Percentiles rank a stretch among this genome's conserved stretches.
Conservation (phyloP, 2,329 filamentous ascomycete species). For the Aureobasidium subglaciale region DNA sequence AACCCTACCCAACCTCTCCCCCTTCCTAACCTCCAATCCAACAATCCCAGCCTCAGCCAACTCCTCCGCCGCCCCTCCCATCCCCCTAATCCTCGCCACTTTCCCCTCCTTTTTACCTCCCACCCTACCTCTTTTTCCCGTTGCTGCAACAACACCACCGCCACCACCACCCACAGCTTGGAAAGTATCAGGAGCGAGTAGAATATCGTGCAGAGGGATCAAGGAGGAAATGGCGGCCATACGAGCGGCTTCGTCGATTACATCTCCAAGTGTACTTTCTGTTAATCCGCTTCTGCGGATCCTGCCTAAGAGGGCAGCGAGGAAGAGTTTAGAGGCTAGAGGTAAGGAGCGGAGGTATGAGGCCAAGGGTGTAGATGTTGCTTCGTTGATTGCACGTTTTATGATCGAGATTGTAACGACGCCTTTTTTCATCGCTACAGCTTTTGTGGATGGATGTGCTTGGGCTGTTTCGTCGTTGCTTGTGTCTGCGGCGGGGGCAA, state of each 20-base stretch:
- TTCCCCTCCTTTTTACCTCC: constrained; percentile 27
- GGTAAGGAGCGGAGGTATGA: constrained; percentile 79
- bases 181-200: constrained; percentile 42
- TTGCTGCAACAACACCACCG: constrained; percentile 21
- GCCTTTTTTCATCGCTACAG: constrained; percentile 29
- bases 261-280: constrained; percentile 82
- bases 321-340: constrained; percentile 73
- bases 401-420: constrained; percentile 88
- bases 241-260: constrained; percentile 75
- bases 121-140: constrained; percentile 27
- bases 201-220: constrained; percentile 53
- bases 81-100: constrained; percentile 46
- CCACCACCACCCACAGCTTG: constrained; percentile 23
- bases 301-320: constrained; percentile 72
- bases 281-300: constrained; percentile 75
- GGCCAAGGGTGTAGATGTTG: constrained; percentile 85
- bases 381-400: constrained; percentile 90
- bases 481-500: constrained; percentile 21
- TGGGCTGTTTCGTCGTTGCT: constrained; percentile 24
- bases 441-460: not conserved
- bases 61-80: constrained; percentile 70
- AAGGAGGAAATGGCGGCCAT: constrained; percentile 57
- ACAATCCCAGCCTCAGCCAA: constrained; percentile 83
- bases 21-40: constrained; percentile 67
- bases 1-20: constrained; percentile 82